Evolutionary conservation across 768 basidiomycete species (phyloP), one percentile per base, ranked within the genome.

Genomic region (Hygrocybe punicea): DNA sequence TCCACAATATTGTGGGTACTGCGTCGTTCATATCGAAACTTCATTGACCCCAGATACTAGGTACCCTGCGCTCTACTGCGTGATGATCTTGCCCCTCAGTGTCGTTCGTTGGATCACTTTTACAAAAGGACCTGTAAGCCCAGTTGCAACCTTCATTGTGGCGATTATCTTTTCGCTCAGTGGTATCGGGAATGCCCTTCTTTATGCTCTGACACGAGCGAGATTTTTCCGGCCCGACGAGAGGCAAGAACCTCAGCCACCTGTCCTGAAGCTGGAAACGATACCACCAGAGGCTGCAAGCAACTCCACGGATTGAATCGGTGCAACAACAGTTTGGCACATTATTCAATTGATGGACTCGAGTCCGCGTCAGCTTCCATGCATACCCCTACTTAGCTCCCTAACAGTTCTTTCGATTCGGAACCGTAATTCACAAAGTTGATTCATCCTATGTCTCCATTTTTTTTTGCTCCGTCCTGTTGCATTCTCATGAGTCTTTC

Each of bases 161-260:
- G 35, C 37, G n/a, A 49, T 35, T 6, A 56, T 56, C 45, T 56
- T 47, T 23, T 19, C 24, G 19, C 46, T 56, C 25, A 56, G 55
- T 29, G 55, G 55, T 51, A 46, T 47, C 5, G 10, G 50, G 17
- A 56, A 49, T 37, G 55, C 46, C 3, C 17, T 56, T 19, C 45
- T 56, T 25, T 50, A 50, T 25, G 17, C 14, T 17, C 8, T 25
- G 14, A 50, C 48, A 8, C 8, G 8, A n/a, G n/a, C n/a, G n/a
- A 23, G 17, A 35, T 14, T 21, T 50, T 50, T 50, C 48, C 48
- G 25, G 23, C 11, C 9, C 23, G 33, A 29, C 23, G 33, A 50
- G 11, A 47, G 16, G 19, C 10, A 17, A 9, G 19, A 47, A 47
- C 45, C 45, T 8, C 8, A 47, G 9, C n/a, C 45, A 21, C 45